Conservation (phyloP, 2,329 filamentous ascomycete species). For the Emergomyces orientalis region DNA sequence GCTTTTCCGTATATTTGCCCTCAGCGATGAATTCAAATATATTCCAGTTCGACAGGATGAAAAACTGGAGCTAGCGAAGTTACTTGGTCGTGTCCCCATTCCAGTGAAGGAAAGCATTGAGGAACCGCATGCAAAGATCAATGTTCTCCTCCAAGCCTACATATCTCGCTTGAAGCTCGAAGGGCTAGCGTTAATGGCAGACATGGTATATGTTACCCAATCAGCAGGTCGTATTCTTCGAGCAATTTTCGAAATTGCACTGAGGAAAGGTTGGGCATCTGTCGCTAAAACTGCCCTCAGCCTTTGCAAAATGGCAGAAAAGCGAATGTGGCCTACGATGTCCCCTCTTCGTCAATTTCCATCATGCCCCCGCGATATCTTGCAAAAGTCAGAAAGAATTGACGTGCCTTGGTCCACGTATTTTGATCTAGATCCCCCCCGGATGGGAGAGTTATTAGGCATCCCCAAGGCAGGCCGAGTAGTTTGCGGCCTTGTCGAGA, state of each 20-base stretch:
- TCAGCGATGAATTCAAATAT: conserved; percentile 98
- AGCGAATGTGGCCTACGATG: conserved; percentile 99
- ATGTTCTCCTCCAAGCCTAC: conserved; percentile 90
- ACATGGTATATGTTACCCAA: conserved; percentile 97
- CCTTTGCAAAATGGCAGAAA: conserved; percentile 98
- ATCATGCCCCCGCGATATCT: conserved; percentile 68
- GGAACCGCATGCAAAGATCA: conserved; percentile 95
- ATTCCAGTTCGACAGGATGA: conserved; percentile 96
- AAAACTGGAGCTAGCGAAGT: conserved; percentile 88
- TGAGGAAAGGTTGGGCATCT: conserved; percentile 92
- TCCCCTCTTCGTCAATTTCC: conserved; percentile 87
- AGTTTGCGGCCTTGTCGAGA: conserved; percentile 77
- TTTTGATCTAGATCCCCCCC: conserved; percentile 90
- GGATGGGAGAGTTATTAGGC: conserved; percentile 89
- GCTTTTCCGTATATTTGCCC: conserved; percentile 88
- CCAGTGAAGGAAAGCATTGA: conserved; percentile 97
- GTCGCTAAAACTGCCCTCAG: conserved; percentile 89
- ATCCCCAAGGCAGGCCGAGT: conserved; percentile 79
- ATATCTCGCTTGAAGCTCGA: conserved; percentile 92
- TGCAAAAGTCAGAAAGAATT: conserved; percentile 88
- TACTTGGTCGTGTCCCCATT: conserved; percentile 81
- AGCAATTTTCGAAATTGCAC: conserved; percentile 91
- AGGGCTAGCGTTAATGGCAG: conserved; percentile 90
- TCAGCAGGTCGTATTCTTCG: conserved; percentile 92
- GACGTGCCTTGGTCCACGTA: conserved; percentile 90